Percentiles rank a stretch among this genome's conserved stretches.
phyloP scores from a whole-genome alignment of 73 alveolate genomes.

The Effrenium voratum region DNA sequence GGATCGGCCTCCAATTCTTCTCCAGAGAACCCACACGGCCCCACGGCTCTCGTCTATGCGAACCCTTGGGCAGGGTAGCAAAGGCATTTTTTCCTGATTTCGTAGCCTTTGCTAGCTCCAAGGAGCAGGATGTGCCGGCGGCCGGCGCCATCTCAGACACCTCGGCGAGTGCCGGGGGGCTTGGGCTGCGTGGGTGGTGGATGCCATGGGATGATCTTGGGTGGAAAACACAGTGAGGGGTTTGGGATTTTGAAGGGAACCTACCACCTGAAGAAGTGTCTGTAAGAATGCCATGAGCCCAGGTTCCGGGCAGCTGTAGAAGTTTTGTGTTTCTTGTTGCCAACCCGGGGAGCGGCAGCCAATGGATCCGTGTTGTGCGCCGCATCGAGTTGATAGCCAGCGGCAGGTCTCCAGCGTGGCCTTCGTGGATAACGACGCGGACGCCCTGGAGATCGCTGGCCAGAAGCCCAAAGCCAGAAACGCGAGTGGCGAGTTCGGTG shows the following conservation, averaged over 20 bases:
- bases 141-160: neutral
- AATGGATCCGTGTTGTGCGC: neutral
- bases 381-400: neutral
- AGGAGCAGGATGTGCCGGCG: constrained; percentile 42
- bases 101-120: neutral
- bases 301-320: neutral
- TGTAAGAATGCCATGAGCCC: neutral
- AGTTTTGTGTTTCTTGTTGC: neutral
- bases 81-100: too few species aligned
- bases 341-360: neutral
- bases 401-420: constrained; percentile 68
- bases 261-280: neutral
- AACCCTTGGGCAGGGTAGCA: too few species aligned
- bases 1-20: neutral
- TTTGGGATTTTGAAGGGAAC: neutral
- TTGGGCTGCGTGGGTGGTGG: neutral
- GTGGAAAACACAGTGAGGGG: neutral
- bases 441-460: constrained; percentile 67
- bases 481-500: neutral
- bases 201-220: neutral
- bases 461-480: neutral
- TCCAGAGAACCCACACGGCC: neutral
- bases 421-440: constrained; percentile 63
- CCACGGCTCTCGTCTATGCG: too few species aligned
- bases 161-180: constrained; percentile 9